These are phyloP conservation scores for Phyllosticta citriasiana DNA, from an alignment of 2,329 filamentous ascomycete species.

Conservation along the genomic window DNA sequence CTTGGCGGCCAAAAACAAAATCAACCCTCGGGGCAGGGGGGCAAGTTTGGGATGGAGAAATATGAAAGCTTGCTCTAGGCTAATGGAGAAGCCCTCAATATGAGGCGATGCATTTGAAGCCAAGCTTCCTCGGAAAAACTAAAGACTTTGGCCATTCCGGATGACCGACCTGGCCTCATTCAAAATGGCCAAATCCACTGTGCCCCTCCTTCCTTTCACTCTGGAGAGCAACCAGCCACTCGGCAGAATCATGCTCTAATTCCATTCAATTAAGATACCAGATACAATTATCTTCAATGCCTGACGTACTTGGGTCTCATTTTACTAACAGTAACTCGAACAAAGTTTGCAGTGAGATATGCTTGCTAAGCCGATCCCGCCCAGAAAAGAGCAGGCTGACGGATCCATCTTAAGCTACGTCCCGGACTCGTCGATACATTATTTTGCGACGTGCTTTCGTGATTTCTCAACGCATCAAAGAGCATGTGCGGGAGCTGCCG, in stretches of 20 bases:
- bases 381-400: too few species aligned
- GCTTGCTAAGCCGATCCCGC: not conserved
- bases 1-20: conserved; percentile 15
- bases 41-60: conserved; percentile 51
- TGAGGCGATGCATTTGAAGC: not conserved
- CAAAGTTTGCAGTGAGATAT: not conserved
- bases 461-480: too few species aligned
- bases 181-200: not conserved
- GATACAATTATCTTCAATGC: not conserved
- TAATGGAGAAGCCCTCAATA: not conserved
- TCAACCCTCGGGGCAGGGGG: conserved; percentile 17
- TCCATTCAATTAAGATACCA: not conserved
- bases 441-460: too few species aligned
- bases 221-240: not conserved
- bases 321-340: not conserved
- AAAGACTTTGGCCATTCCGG: not conserved
- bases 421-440: too few species aligned
- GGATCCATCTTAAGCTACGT: too few species aligned
- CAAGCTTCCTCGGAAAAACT: not conserved
- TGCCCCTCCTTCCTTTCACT: not conserved
- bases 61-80: conserved; percentile 54
- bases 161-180: not conserved
- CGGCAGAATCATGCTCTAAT: not conserved
- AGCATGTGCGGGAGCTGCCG: too few species aligned
- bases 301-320: not conserved